Evolutionary conservation across 208 protist genomes (phyloP).

Genomic region (Leishmania tropica): DNA sequence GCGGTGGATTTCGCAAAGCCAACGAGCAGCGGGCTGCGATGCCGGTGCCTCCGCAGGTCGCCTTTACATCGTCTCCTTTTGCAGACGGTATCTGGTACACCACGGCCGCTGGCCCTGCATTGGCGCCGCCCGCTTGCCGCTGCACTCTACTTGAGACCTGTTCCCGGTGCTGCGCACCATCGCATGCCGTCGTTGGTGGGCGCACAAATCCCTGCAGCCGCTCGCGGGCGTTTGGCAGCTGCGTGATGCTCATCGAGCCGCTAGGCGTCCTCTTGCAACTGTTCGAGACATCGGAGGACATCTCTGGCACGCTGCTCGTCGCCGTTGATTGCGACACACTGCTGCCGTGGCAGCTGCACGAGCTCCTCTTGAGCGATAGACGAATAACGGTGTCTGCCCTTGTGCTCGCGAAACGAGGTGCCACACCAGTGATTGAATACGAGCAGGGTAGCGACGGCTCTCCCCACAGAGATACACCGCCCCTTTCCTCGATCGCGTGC

Average conservation of each 20-base stretch:
- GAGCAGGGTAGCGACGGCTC: not conserved
- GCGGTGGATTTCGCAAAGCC: not conserved
- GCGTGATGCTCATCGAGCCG: constrained; percentile 11
- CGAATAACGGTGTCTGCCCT: constrained; percentile 6
- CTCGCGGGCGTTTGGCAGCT: constrained; percentile 20
- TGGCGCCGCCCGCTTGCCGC: constrained; percentile 33
- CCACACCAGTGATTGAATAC: not conserved
- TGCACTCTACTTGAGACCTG: constrained; percentile 39
- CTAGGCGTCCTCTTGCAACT: constrained; percentile 18
- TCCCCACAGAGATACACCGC: not conserved
- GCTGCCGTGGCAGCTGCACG: constrained; percentile 19
- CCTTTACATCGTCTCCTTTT: not conserved
- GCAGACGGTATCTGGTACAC: constrained; percentile 7
- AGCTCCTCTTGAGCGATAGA: constrained; percentile 20
- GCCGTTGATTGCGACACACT: constrained; percentile 24
- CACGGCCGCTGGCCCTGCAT: constrained; percentile 17
- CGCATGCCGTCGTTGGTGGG: constrained; percentile 35
- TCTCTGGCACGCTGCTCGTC: constrained; percentile 19
- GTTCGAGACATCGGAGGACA: constrained; percentile 11
- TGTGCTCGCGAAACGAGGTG: no score
- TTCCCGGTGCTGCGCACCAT: constrained; percentile 51
- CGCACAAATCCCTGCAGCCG: constrained; percentile 30
- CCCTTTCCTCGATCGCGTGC: not conserved
- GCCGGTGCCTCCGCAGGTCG: not conserved
- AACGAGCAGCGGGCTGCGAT: not conserved